Evolutionary conservation across 805 yeast genomes (phyloP).

Genomic region (Deakozyma indianensis): DNA sequence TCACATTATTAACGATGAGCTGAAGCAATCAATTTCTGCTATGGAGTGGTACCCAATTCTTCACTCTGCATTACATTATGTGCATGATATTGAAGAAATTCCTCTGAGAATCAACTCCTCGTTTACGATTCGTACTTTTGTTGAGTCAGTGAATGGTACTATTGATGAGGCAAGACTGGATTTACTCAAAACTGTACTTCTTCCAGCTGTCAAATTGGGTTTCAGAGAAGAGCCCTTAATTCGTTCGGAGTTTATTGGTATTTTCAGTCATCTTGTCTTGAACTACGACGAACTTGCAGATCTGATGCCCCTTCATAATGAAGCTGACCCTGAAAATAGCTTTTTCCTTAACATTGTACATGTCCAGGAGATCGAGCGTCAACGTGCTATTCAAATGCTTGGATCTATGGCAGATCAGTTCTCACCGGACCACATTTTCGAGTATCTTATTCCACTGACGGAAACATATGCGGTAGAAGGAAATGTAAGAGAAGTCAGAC

Average conservation of each 20-base stretch:
- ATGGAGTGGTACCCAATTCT: constrained; percentile 71
- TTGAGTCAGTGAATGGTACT: constrained; percentile 28
- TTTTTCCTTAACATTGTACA: constrained; percentile 67
- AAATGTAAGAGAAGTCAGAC: constrained; percentile 29
- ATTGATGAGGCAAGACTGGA: constrained; percentile 18
- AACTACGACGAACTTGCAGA: constrained; percentile 41
- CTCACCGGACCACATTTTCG: constrained; percentile 19
- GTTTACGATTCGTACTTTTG: constrained; percentile 43
- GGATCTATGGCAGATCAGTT: constrained; percentile 29
- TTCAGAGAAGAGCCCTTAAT: constrained; percentile 51
- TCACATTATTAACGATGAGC: constrained; percentile 43
- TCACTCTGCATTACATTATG: constrained; percentile 50
- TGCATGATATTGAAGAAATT: constrained; percentile 66
- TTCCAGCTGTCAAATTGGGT: constrained; percentile 58
- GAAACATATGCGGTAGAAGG: not conserved
- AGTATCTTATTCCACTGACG: not conserved
- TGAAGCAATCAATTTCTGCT: constrained; percentile 29
- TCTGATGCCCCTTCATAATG: constrained; percentile 46
- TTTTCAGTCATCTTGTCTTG: constrained; percentile 50
- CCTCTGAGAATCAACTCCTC: constrained; percentile 70
- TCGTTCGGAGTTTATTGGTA: constrained; percentile 55
- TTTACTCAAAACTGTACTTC: constrained; percentile 35
- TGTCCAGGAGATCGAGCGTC: constrained; percentile 75
- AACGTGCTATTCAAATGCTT: constrained; percentile 62
- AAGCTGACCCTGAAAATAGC: constrained; percentile 71